Evolutionary conservation across 805 yeast species (phyloP).

Genomic region (Lachancea lanzarotensis): DNA sequence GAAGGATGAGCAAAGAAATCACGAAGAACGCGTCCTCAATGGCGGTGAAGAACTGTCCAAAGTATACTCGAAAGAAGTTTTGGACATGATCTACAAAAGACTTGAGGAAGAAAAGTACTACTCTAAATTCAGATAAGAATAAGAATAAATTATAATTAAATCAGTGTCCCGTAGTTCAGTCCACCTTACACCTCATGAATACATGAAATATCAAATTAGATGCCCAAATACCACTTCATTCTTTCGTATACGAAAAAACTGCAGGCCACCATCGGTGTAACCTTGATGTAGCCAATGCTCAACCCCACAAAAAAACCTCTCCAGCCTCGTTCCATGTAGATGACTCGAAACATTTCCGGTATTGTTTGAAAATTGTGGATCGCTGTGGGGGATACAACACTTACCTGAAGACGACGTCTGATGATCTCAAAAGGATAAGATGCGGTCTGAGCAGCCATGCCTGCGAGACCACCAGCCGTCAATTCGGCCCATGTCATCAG

Average conservation of each 20-base stretch:
- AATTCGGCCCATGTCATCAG: slow-evolving; percentile 88
- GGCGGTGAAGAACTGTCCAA: slow-evolving; percentile 59
- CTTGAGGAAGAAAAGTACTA: slow-evolving; percentile 72
- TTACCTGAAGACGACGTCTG: slow-evolving; percentile 92
- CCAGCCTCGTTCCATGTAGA: slow-evolving; percentile 69
- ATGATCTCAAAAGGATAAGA: slow-evolving; percentile 96
- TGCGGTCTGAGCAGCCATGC: slow-evolving; percentile 91
- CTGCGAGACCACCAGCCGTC: slow-evolving; percentile 92
- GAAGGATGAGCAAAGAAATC: slow-evolving; percentile 74
- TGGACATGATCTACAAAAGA: slow-evolving; percentile 53
- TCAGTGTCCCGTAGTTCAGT: slow-evolving; percentile 1
- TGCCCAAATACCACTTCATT: slow-evolving; percentile 62
- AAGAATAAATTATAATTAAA: neutral
- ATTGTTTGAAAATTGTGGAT: slow-evolving; percentile 30
- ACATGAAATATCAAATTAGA: slow-evolving; percentile 30
- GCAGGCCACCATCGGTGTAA: slow-evolving; percentile 95
- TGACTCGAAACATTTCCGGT: slow-evolving; percentile 39
- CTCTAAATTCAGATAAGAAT: slow-evolving; percentile 42
- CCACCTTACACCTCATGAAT: neutral
- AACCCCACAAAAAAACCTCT: slow-evolving; percentile 91
- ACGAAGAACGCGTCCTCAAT: slow-evolving; percentile 66
- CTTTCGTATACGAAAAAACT: slow-evolving; percentile 92
- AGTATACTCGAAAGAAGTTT: slow-evolving; percentile 56
- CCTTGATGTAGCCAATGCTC: slow-evolving; percentile 91
- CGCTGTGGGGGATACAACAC: slow-evolving; percentile 66